These are phyloP conservation scores for Lecanosticta acicola DNA, from an alignment of 2,329 filamentous ascomycete species.

Conservation along the genomic window DNA sequence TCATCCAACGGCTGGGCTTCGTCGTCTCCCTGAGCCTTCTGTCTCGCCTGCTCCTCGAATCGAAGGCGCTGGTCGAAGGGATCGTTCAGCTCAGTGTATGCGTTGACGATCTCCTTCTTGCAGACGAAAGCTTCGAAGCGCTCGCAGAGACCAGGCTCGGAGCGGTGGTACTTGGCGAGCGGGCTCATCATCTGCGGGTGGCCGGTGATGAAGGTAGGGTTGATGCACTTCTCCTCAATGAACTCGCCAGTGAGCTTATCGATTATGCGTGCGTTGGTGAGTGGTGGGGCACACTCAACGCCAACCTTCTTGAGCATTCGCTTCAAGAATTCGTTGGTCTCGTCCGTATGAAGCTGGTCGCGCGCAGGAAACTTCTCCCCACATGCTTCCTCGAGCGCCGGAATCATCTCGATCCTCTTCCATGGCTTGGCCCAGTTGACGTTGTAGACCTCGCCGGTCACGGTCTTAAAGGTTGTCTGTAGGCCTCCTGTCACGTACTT, in stretches of 20 bases:
- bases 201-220: slow-evolving; percentile 86
- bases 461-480: slow-evolving; percentile 65
- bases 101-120: slow-evolving; percentile 96
- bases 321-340: slow-evolving; percentile 85
- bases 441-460: slow-evolving; percentile 76
- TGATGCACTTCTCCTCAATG: slow-evolving; percentile 88
- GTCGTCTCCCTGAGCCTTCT: slow-evolving; percentile 95
- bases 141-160: slow-evolving; percentile 78
- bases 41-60: slow-evolving; percentile 89
- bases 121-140: slow-evolving; percentile 96
- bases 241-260: slow-evolving; percentile 88
- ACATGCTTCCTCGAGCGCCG: slow-evolving; percentile 78
- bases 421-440: slow-evolving; percentile 97
- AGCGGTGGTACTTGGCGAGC: slow-evolving; percentile 89
- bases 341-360: slow-evolving; percentile 80
- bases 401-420: slow-evolving; percentile 93
- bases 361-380: slow-evolving; percentile 91
- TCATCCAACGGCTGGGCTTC: slow-evolving; percentile 95
- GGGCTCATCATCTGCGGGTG: slow-evolving; percentile 84
- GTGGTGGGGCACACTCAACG: slow-evolving; percentile 80
- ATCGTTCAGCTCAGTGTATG: slow-evolving; percentile 96
- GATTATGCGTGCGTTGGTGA: slow-evolving; percentile 93
- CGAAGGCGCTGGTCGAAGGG: slow-evolving; percentile 88
- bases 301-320: slow-evolving; percentile 80
- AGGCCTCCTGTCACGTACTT: slow-evolving; percentile 71